phyloP scores from a whole-genome alignment of 345 rosid genomes.

The Eucalyptus pauciflora region DNA sequence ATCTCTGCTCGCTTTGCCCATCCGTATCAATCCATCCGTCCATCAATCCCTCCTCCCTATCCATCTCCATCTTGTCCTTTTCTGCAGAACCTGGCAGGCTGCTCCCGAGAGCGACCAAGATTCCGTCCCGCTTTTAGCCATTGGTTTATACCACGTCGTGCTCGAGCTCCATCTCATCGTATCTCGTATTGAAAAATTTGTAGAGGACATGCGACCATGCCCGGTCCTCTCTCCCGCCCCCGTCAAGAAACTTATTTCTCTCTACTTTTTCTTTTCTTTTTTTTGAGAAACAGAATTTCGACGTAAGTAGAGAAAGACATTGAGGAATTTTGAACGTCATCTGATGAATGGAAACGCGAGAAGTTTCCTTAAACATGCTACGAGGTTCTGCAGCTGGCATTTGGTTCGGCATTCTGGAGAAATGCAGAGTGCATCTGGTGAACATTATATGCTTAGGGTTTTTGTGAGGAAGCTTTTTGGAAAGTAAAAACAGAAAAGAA shows the following conservation, averaged over 20 bases:
- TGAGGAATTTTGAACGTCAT: background rate
- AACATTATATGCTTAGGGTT: background rate
- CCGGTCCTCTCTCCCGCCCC: background rate
- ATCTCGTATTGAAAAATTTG: background rate
- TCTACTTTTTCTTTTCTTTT: background rate
- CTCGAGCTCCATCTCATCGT: background rate
- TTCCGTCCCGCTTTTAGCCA: background rate
- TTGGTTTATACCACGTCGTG: background rate
- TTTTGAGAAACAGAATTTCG: background rate
- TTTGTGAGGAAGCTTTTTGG: fast-evolving
- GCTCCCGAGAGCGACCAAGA: background rate
- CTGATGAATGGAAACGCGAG: background rate
- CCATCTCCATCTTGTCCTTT: background rate
- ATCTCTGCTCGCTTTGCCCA: background rate
- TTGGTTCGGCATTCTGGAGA: background rate
- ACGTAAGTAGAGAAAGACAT: background rate
- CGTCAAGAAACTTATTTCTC: background rate
- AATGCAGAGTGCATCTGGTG: fast-evolving
- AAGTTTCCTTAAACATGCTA: background rate
- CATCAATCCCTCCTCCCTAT: background rate
- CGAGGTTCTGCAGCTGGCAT: background rate
- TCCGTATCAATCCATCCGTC: background rate
- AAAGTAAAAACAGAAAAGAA: background rate
- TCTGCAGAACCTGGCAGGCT: background rate
- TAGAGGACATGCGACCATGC: background rate